A percentile compares a stretch with the other conserved stretches of the same genome.
Conservation (phyloP, 257 asterid species). For the Solanum ahanhuiri region DNA sequence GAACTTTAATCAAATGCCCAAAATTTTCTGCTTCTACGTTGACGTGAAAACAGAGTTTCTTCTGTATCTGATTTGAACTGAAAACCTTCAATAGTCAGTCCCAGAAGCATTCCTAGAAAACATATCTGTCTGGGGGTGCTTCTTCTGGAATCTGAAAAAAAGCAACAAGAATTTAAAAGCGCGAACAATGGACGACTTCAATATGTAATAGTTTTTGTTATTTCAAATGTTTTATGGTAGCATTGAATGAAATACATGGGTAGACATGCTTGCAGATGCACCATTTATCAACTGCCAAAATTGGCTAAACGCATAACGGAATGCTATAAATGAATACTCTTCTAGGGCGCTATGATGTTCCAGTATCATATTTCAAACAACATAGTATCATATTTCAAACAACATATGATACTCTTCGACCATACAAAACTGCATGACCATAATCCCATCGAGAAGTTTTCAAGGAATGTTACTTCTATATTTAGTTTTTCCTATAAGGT, state of each 20-base stretch:
- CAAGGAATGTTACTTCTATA: neutral
- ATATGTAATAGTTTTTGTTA: neutral
- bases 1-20: neutral
- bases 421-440: neutral
- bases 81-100: neutral
- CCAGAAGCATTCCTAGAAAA: constrained; percentile 19
- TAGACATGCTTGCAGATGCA: neutral
- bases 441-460: neutral
- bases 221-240: neutral
- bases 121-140: constrained; percentile 44
- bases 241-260: neutral
- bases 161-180: neutral
- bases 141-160: constrained; percentile 62
- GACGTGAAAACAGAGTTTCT: neutral
- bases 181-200: neutral
- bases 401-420: neutral
- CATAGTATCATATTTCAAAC: neutral
- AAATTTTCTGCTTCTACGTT: neutral
- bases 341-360: neutral
- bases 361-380: neutral
- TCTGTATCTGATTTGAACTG: neutral
- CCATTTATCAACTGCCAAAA: neutral
- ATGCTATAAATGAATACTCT: neutral
- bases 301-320: neutral
- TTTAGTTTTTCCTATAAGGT: neutral